Evolutionary conservation across 2,329 filamentous ascomycete species (phyloP).

Genomic region (Fusarium duplospermum): DNA sequence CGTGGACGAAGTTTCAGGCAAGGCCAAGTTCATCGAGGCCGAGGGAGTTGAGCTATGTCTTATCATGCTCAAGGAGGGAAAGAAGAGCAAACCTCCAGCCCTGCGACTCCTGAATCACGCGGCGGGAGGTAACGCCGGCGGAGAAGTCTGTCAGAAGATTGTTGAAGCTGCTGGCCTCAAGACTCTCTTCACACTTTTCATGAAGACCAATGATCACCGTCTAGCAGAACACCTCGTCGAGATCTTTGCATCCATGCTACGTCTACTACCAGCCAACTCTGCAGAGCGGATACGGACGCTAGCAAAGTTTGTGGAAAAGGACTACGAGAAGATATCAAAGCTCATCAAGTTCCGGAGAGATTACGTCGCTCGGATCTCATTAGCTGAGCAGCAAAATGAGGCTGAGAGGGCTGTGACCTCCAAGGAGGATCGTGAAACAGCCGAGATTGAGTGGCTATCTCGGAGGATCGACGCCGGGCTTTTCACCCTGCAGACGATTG

Average conservation of each 20-base stretch:
- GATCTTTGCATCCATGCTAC: constrained; percentile 85
- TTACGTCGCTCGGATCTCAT: constrained; percentile 74
- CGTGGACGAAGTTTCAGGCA: constrained; percentile 79
- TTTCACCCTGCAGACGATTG: constrained; percentile 84
- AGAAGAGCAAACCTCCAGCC: constrained; percentile 81
- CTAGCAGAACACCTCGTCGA: constrained; percentile 84
- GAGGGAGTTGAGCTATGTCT: constrained; percentile 93
- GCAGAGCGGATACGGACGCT: constrained; percentile 83
- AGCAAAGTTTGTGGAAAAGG: constrained; percentile 95
- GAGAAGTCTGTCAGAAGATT: constrained; percentile 76
- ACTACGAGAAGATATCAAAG: constrained; percentile 85
- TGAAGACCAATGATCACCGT: constrained; percentile 79
- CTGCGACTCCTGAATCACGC: constrained; percentile 89
- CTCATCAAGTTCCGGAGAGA: constrained; percentile 78
- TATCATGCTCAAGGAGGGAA: constrained; percentile 91
- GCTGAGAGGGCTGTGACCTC: constrained; percentile 20
- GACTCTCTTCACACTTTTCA: constrained; percentile 86
- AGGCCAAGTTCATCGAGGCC: constrained; percentile 84
- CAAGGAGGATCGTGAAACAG: constrained; percentile 56
- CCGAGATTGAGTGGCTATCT: constrained; percentile 78
- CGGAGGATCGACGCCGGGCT: constrained; percentile 85
- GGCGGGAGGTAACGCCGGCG: constrained; percentile 60
- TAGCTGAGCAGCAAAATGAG: constrained; percentile 61
- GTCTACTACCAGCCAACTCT: constrained; percentile 81
- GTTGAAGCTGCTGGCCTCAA: constrained; percentile 89